phyloP scores from a whole-genome alignment of 1,139 yeast species.

The Diutina ranongensis region DNA sequence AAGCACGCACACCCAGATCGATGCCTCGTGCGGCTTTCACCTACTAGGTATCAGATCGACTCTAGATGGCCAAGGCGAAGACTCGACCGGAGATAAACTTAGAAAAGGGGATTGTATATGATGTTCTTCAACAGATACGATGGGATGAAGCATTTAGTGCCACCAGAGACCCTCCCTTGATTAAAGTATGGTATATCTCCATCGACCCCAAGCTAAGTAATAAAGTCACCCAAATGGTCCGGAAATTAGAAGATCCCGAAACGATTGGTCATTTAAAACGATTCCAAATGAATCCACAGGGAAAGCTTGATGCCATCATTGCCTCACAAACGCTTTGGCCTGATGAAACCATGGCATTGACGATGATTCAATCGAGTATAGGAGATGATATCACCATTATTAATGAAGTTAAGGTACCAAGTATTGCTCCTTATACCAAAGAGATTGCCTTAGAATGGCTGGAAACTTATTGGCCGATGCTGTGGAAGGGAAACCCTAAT shows the following conservation, averaged over 20 bases:
- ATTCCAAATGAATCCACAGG: not conserved
- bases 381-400: not conserved
- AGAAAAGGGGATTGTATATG: slow-evolving; percentile 4
- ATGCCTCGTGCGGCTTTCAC: not conserved
- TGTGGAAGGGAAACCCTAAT: slow-evolving; percentile 90
- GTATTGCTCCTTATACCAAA: slow-evolving; percentile 48
- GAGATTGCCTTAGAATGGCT: slow-evolving; percentile 60
- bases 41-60: not conserved
- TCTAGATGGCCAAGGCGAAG: not conserved
- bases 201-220: not conserved
- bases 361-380: not conserved
- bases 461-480: slow-evolving; percentile 63
- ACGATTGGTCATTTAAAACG: not conserved
- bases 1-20: not conserved
- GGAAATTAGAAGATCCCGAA: not conserved
- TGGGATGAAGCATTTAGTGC: slow-evolving; percentile 5
- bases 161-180: slow-evolving; percentile 1
- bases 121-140: not conserved
- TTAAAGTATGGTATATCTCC: not conserved
- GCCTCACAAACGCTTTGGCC: not conserved
- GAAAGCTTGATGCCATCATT: not conserved
- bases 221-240: not conserved
- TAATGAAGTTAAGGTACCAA: slow-evolving; percentile 19
- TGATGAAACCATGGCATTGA: not conserved
- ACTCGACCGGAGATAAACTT: not conserved